Percentiles rank a stretch among this genome's conserved stretches.
phyloP scores from a whole-genome alignment of 176 grass and related monocot species.

The Bolboschoenus planiculmis region DNA sequence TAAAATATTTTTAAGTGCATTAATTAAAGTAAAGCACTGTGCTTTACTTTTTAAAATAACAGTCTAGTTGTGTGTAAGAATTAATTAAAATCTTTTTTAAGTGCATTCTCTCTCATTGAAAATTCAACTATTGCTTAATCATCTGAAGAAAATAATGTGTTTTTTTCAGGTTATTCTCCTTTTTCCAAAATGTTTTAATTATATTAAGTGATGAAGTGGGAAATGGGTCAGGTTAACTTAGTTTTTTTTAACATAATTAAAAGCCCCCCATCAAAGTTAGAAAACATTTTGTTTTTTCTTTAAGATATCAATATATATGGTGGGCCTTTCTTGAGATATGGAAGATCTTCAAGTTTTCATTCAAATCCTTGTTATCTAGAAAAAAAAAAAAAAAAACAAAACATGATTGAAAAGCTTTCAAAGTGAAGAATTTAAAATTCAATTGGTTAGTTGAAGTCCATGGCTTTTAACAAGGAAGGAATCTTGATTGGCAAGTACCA shows the following conservation, averaged over 20 bases:
- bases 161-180: neutral
- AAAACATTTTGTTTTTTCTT: conserved; percentile 11
- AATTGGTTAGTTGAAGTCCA: neutral
- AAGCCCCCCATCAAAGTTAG: neutral
- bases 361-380: conserved; percentile 10
- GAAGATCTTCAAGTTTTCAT: conserved; percentile 9
- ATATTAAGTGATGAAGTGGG: conserved; percentile 9
- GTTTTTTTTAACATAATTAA: conserved; percentile 15
- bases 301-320: conserved; percentile 1
- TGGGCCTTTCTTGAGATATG: conserved; percentile 21
- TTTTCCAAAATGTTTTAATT: neutral
- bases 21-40: too few species aligned
- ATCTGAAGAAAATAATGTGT: neutral
- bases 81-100: neutral
- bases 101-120: neutral
- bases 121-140: neutral
- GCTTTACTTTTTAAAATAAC: neutral
- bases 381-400: conserved; percentile 14
- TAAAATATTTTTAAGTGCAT: too few species aligned
- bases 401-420: conserved; percentile 16
- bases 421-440: conserved; percentile 3
- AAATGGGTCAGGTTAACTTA: conserved; percentile 12
- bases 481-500: neutral
- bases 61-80: neutral
- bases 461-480: conserved; percentile 9